Conservation (phyloP, 2,329 filamentous ascomycete genomes). For the Hymenoscyphus scutula region DNA sequence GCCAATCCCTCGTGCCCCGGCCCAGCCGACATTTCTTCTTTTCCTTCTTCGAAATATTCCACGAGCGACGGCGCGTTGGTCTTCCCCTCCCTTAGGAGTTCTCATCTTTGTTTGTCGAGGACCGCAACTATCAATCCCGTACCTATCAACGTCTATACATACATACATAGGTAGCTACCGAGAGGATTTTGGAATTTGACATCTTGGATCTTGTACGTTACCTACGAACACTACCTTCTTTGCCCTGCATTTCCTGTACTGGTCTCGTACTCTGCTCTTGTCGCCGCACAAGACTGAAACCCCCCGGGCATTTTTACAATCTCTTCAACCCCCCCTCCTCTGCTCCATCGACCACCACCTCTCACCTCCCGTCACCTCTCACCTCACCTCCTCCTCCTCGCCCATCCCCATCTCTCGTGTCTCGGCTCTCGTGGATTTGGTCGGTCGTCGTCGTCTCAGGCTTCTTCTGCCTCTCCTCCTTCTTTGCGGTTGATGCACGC, state of each 20-base stretch:
- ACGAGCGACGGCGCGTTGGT: background rate
- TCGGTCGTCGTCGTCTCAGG: background rate
- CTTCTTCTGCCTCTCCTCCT: background rate
- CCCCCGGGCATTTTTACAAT: background rate
- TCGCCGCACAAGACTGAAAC: slow-evolving; percentile 1
- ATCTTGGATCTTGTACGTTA: no score
- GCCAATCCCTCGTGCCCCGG: background rate
- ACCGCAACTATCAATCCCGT: background rate
- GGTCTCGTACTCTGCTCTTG: background rate
- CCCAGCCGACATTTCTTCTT: background rate
- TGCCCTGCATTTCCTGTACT: background rate
- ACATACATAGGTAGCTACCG: no score
- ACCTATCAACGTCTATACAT: background rate
- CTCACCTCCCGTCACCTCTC: no score
- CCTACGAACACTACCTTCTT: no score
- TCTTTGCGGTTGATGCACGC: background rate
- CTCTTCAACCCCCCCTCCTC: background rate
- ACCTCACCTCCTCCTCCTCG: background rate
- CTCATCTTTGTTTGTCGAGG: background rate
- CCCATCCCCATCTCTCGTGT: background rate
- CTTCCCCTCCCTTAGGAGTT: background rate
- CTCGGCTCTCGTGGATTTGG: background rate
- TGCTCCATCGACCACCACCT: no score
- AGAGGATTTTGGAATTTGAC: no score
- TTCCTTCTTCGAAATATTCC: slow-evolving; percentile 2